These are phyloP conservation scores for Cinnamomum micranthum DNA, from an alignment of 164 flowering plant species.

Conservation along the genomic window DNA sequence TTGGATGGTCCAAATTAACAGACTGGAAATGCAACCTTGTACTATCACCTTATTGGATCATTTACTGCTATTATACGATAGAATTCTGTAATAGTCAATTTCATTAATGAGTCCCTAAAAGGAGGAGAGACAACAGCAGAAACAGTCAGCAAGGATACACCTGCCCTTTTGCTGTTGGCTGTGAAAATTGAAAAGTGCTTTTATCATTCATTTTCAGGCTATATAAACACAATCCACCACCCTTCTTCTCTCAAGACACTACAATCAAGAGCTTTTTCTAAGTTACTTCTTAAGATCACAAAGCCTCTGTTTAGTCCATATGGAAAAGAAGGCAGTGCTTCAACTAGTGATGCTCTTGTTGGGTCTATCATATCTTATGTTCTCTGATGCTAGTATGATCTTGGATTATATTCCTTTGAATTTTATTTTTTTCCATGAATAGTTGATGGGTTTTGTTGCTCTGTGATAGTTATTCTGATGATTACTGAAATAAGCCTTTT, in stretches of 20 bases:
- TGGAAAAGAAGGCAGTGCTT: constrained; percentile 27
- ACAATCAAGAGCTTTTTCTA: background rate
- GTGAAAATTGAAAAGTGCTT: background rate
- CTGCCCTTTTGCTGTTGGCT: background rate
- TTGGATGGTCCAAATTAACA: background rate
- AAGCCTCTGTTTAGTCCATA: constrained; percentile 3
- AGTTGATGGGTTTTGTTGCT: background rate
- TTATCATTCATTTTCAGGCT: background rate
- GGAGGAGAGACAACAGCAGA: background rate
- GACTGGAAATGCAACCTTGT: background rate
- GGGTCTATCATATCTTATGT: constrained; percentile 27
- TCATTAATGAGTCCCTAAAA: no score
- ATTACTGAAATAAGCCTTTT: background rate
- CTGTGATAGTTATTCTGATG: background rate
- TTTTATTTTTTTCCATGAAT: background rate
- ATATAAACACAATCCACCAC: constrained; percentile 5
- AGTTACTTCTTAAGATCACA: background rate
- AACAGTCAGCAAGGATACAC: background rate
- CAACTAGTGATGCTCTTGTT: constrained; percentile 24
- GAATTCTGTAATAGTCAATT: no score
- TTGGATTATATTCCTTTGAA: background rate
- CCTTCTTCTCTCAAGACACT: background rate
- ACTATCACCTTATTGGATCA: no score
- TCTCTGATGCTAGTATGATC: constrained; percentile 28
- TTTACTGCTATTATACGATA: no score